These are phyloP conservation scores for Cucumis hystrix DNA, from an alignment of 306 rosid genomes.

Conservation along the genomic window DNA sequence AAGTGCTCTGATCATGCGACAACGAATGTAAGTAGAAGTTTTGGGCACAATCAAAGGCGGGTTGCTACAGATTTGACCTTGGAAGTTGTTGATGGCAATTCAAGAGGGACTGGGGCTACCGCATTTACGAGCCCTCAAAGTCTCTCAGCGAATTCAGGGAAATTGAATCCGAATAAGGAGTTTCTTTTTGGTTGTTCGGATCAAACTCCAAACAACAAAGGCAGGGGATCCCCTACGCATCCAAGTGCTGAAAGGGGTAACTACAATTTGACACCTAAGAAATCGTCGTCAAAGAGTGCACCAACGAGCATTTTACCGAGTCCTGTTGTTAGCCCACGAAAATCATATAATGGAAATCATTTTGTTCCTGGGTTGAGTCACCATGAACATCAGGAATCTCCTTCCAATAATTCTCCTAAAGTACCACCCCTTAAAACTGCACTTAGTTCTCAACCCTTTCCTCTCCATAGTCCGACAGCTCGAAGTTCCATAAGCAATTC, in stretches of 20 bases:
- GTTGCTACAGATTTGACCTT: conserved; percentile 13
- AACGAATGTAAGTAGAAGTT: conserved; percentile 11
- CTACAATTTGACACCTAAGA: conserved; percentile 19
- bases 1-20: conserved; percentile 20
- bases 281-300: conserved; percentile 51
- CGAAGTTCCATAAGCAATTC: conserved; percentile 16
- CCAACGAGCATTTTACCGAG: conserved; percentile 60
- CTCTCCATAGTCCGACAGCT: conserved; percentile 32
- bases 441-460: conserved; percentile 38
- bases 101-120: conserved; percentile 19
- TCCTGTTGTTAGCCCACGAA: conserved; percentile 73
- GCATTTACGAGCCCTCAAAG: conserved; percentile 15
- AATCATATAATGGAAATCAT: conserved; percentile 28
- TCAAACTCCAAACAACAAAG: conserved; percentile 18
- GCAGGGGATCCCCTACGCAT: conserved; percentile 22
- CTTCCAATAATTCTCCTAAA: conserved; percentile 10
- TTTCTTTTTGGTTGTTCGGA: conserved; percentile 16
- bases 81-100: conserved; percentile 9
- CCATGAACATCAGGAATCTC: conserved; percentile 25
- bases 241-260: conserved; percentile 10
- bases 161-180: conserved; percentile 13
- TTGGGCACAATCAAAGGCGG: conserved; percentile 19
- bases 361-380: conserved; percentile 14
- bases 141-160: not conserved
- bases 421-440: conserved; percentile 17